A percentile compares a stretch with the other conserved stretches of the same genome.
Conservation (phyloP, 2,329 filamentous ascomycete species). For the Xylaria sp. region DNA sequence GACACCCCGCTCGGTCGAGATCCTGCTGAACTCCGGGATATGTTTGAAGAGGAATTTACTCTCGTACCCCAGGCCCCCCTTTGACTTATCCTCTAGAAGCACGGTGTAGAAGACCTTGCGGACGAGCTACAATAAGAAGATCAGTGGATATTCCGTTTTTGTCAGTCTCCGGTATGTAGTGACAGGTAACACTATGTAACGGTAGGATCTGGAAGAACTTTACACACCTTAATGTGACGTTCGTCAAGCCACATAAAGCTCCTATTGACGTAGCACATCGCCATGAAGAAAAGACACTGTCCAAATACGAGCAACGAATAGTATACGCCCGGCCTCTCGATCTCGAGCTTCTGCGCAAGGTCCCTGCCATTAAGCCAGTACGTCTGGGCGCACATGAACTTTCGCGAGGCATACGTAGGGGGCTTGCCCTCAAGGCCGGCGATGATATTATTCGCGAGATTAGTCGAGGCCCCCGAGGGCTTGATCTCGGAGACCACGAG, state of each 20-base stretch:
- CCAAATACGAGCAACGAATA: slow-evolving; percentile 70
- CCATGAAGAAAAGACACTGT: slow-evolving; percentile 74
- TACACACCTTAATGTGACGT: slow-evolving; percentile 61
- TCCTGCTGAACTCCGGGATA: slow-evolving; percentile 61
- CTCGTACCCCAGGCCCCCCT: slow-evolving; percentile 70
- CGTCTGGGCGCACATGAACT: slow-evolving; percentile 74
- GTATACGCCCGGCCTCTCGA: slow-evolving; percentile 66
- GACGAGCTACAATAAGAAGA: slow-evolving; percentile 42
- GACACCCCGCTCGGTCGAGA: slow-evolving; percentile 50
- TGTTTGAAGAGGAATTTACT: slow-evolving; percentile 78
- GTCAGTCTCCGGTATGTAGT: background rate
- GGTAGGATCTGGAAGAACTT: background rate
- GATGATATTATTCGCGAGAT: slow-evolving; percentile 81
- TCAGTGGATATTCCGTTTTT: background rate
- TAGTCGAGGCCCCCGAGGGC: slow-evolving; percentile 70
- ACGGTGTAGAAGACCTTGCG: slow-evolving; percentile 70
- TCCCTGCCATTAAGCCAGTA: slow-evolving; percentile 77
- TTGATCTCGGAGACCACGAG: slow-evolving; percentile 73
- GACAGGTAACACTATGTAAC: background rate
- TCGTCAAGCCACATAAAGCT: slow-evolving; percentile 54
- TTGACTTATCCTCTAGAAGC: slow-evolving; percentile 69
- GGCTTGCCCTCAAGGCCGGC: slow-evolving; percentile 72
- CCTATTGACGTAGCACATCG: slow-evolving; percentile 60
- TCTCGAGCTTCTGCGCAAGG: slow-evolving; percentile 68
- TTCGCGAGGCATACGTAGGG: slow-evolving; percentile 72